Conservation (phyloP, 306 rosid genomes). For the Cucurbita argyrosperma region DNA sequence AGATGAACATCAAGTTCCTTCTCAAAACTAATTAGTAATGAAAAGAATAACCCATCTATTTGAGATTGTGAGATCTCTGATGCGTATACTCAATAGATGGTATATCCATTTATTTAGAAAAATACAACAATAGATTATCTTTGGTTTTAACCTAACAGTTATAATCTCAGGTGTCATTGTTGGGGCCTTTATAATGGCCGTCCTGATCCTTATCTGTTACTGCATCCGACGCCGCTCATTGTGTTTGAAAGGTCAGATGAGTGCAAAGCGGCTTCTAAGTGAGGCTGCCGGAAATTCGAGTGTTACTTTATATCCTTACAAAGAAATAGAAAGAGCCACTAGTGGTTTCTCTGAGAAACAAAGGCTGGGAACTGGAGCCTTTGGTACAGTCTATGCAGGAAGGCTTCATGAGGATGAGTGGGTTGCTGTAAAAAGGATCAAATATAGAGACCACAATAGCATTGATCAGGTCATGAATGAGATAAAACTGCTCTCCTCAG, state of each 20-base stretch:
- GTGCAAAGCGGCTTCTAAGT: conserved; percentile 47
- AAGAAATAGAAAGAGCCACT: conserved; percentile 70
- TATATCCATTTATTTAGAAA: neutral
- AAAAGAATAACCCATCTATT: too few species aligned
- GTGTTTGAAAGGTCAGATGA: conserved; percentile 46
- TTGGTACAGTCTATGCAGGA: conserved; percentile 83
- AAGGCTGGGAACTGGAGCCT: conserved; percentile 86
- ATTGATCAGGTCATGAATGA: conserved; percentile 92
- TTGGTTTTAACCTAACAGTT: neutral
- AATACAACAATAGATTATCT: neutral
- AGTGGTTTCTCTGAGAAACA: conserved; percentile 59
- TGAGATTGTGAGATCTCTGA: too few species aligned
- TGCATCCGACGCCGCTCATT: conserved; percentile 47
- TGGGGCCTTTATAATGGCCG: conserved; percentile 49
- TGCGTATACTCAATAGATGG: neutral
- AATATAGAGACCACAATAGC: conserved; percentile 63
- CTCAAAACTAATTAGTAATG: too few species aligned
- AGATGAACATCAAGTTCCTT: too few species aligned
- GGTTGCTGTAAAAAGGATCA: conserved; percentile 81
- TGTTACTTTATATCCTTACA: conserved; percentile 58
- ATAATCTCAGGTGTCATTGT: conserved; percentile 25
- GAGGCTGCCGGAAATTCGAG: conserved; percentile 82
- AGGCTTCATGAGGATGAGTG: conserved; percentile 58
- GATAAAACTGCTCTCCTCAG: conserved; percentile 83
- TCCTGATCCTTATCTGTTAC: conserved; percentile 31